A percentile compares a stretch with the other conserved stretches of the same genome.
These are phyloP conservation scores for Curvularia spicifera DNA, from an alignment of 2,329 filamentous ascomycete genomes.

Conservation along the genomic window DNA sequence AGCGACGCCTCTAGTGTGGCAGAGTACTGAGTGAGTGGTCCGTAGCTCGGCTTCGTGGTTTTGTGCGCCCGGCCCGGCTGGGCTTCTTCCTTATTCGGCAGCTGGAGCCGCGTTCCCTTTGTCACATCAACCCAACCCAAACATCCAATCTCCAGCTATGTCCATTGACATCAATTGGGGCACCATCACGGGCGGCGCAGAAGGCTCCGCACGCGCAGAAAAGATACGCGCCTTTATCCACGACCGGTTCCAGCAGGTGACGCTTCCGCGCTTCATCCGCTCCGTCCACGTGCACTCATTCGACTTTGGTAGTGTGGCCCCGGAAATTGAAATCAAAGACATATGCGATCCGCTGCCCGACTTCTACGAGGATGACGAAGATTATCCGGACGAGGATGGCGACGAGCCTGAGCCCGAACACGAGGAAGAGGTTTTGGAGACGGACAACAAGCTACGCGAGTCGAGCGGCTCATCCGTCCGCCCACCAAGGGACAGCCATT, in stretches of 20 bases:
- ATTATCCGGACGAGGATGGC: conserved; percentile 65
- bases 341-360: conserved; percentile 94
- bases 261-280: conserved; percentile 93
- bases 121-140: conserved; percentile 33
- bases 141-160: conserved; percentile 62
- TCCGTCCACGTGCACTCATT: conserved; percentile 95
- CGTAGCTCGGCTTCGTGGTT: conserved; percentile 22
- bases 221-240: conserved; percentile 92
- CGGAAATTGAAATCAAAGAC: conserved; percentile 90
- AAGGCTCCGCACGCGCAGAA: conserved; percentile 83
- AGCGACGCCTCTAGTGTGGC: conserved; percentile 15
- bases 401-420: conserved; percentile 44
- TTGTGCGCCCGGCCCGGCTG: conserved; percentile 27
- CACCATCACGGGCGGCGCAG: conserved; percentile 84
- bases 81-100: conserved; percentile 30
- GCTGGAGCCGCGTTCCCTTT: conserved; percentile 22
- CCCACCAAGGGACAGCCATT: conserved; percentile 42
- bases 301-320: conserved; percentile 83
- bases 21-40: conserved; percentile 22
- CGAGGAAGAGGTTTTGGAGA: conserved; percentile 43
- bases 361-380: conserved; percentile 87
- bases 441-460: conserved; percentile 28
- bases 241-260: conserved; percentile 90
- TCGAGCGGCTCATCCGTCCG: conserved; percentile 40
- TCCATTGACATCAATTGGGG: conserved; percentile 99